A percentile compares a stretch with the other conserved stretches of the same genome.
These are phyloP conservation scores for Penicillium digitatum DNA, from an alignment of 2,329 filamentous ascomycete genomes.

Conservation along the genomic window DNA sequence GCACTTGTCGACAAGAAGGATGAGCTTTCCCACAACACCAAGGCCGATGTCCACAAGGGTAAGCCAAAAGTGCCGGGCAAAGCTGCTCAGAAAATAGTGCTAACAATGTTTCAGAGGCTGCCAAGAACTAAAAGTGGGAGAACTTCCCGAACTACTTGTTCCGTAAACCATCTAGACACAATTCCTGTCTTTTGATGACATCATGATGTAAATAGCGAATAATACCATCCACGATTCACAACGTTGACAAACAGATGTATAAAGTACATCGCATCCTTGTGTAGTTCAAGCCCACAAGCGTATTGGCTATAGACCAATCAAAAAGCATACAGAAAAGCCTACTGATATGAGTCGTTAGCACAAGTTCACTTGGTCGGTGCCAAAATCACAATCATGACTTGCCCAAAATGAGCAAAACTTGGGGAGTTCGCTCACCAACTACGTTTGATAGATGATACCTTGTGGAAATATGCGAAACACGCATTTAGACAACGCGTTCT, in stretches of 20 bases:
- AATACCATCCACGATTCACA: neutral
- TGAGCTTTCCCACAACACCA: slow-evolving; percentile 49
- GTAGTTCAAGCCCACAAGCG: too few relatives aligned
- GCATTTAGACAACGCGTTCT: neutral
- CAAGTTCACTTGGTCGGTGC: neutral
- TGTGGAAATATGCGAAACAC: neutral
- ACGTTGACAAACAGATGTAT: neutral
- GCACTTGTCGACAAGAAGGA: slow-evolving; percentile 53
- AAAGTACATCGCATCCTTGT: too few relatives aligned
- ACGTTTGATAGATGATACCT: neutral
- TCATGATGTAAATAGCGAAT: slow-evolving; percentile 1
- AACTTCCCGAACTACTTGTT: neutral
- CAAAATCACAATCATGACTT: too few relatives aligned
- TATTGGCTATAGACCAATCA: neutral
- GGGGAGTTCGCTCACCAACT: neutral
- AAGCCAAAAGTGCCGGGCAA: neutral
- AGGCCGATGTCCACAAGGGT: slow-evolving; percentile 26
- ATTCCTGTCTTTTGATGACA: neutral
- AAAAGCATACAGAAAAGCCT: neutral
- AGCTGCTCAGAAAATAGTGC: neutral
- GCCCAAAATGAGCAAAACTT: neutral
- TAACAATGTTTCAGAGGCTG: slow-evolving; percentile 10
- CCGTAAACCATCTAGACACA: neutral
- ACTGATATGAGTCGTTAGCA: neutral
- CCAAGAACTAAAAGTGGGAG: slow-evolving; percentile 13